Percentiles rank a stretch among this genome's conserved stretches.
These are phyloP conservation scores for Scheffersomyces titani DNA, from an alignment of 1,139 yeast species.

Conservation along the genomic window DNA sequence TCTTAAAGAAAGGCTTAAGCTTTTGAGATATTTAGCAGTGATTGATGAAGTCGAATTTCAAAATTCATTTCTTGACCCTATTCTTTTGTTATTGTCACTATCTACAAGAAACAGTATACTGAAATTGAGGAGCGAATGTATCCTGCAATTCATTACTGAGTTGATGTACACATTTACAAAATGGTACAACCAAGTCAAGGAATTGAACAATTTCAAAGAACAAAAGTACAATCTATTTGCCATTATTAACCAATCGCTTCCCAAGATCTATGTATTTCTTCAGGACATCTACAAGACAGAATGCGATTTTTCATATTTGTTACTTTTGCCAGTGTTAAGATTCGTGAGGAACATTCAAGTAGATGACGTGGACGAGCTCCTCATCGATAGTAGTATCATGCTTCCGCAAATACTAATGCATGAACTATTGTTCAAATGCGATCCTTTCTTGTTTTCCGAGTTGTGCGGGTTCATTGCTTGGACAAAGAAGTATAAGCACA, in stretches of 20 bases:
- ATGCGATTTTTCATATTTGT: conserved; percentile 2
- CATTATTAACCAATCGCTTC: conserved; percentile 9
- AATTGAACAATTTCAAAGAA: neutral
- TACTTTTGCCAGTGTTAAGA: conserved; percentile 10
- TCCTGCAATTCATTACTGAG: conserved; percentile 2
- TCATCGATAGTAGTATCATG: conserved; percentile 21
- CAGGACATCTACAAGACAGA: conserved; percentile 1
- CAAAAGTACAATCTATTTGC: conserved; percentile 1
- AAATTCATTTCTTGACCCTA: conserved; percentile 1
- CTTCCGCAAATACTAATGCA: conserved; percentile 43
- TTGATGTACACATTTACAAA: conserved; percentile 3
- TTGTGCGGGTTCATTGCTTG: conserved; percentile 51
- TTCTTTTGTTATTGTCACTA: neutral
- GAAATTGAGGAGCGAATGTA: neutral
- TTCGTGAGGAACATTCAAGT: conserved; percentile 11
- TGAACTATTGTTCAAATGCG: conserved; percentile 33
- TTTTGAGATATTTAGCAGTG: conserved; percentile 10
- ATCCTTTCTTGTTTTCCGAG: conserved; percentile 48
- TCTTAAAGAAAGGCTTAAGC: conserved; percentile 10
- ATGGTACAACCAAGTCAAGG: conserved; percentile 3
- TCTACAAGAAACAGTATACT: neutral
- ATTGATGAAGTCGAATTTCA: conserved; percentile 1
- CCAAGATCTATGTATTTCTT: conserved; percentile 8
- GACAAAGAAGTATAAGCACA: conserved; percentile 38
- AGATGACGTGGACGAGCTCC: conserved; percentile 10